phyloP scores from a whole-genome alignment of 805 yeast genomes.

The Candida koratica region DNA sequence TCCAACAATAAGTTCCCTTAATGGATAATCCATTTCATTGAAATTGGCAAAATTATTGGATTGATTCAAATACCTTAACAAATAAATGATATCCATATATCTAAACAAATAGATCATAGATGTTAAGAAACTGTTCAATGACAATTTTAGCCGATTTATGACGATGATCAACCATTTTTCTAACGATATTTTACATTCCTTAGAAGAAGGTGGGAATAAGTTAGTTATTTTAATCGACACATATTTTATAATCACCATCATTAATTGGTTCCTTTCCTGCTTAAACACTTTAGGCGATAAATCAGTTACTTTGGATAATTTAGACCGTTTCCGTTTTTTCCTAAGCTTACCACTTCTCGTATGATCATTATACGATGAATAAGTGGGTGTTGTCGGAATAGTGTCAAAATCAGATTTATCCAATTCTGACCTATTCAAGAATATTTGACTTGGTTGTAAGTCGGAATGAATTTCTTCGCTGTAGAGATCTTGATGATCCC shows the following conservation, averaged over 20 bases:
- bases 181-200: conserved; percentile 30
- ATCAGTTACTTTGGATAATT: conserved; percentile 5
- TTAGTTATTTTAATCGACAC: conserved; percentile 41
- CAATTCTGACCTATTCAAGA: neutral
- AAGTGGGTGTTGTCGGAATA: conserved; percentile 1
- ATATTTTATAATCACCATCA: conserved; percentile 42
- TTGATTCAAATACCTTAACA: conserved; percentile 43
- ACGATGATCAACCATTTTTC: conserved; percentile 38
- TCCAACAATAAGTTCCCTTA: conserved; percentile 39
- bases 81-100: conserved; percentile 44
- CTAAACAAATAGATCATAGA: conserved; percentile 42
- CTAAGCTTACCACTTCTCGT: neutral
- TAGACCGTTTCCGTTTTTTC: conserved; percentile 5
- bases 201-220: conserved; percentile 39
- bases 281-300: conserved; percentile 22
- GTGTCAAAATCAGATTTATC: conserved; percentile 3
- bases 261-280: conserved; percentile 33
- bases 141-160: conserved; percentile 34
- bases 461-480: neutral
- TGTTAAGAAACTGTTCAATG: conserved; percentile 36
- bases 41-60: conserved; percentile 42
- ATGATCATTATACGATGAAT: neutral
- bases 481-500: neutral
- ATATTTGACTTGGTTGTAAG: neutral
- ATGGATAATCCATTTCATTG: conserved; percentile 41